Base-by-base conservation (phyloP, 2,329 filamentous ascomycete genomes). In the Aureobasidium sp. region DNA sequence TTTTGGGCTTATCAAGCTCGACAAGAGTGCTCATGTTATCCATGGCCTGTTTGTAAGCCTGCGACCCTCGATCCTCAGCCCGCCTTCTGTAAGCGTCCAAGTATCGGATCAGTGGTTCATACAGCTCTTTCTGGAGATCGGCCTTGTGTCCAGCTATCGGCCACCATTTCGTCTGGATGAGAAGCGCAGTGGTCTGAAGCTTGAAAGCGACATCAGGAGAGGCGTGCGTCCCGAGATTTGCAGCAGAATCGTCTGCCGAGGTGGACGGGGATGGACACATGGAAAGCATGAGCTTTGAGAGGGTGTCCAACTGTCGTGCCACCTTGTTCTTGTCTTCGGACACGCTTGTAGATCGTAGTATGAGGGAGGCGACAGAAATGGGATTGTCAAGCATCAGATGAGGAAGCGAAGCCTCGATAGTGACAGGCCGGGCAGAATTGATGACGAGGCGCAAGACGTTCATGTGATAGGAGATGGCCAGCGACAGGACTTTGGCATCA, bases 221-320 rank as follows among this genome's bases (percentile, higher is more conserved):
- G 3, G 86, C 79, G 64, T 80, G 84, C 8, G 85, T 72, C 29
- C 80, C 78, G 9, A 78, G 73, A 63, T 87, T 82, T 4, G 74
- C 69, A 0, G 84, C 84, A 1, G 78, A 66, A 3, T 72, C 73
- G 68, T 92, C 89, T 44, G 87, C 83, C 11, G 83, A 81, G 53
- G 78, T 77, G 1, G 87, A 84, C n/a, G 88, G 77, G 67, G 84
- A 87, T 1, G 89, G 88, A 31, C 86, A 83, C 1, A 91, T 74
- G 0, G 84, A 82, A 1, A 91, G 75, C 0, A 91, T 75, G 2
- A 80, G 79, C 66, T 89, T 86, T 0, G 87, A 85, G 1, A 91
- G 70, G 0, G 79, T 81, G 55, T 90, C 87, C 20, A 92, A 75
- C 65, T 90, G 87, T 3, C 84, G 84, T 11, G 83, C 79, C 20